Conservation (phyloP, 176 grass and related monocot species). For the Oryza meridionalis region DNA sequence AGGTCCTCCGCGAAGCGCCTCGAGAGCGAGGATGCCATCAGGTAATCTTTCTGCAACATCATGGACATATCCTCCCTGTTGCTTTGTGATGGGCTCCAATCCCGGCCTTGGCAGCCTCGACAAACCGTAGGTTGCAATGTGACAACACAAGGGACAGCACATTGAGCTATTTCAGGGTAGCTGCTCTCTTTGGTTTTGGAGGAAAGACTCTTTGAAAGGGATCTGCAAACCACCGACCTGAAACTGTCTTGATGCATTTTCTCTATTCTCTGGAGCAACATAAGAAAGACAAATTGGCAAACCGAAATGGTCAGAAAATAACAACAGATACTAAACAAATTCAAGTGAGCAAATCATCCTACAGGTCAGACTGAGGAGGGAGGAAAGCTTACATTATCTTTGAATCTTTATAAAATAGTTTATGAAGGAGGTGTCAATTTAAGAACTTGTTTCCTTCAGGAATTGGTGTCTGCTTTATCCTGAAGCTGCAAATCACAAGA, state of each 20-base stretch:
- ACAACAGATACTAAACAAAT: constrained; percentile 15
- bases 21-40: constrained; percentile 52
- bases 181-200: constrained; percentile 48
- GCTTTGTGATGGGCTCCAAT: constrained; percentile 31
- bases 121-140: constrained; percentile 50
- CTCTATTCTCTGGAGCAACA: constrained; percentile 36
- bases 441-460: constrained; percentile 19
- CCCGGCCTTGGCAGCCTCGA: constrained; percentile 37
- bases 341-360: constrained; percentile 23
- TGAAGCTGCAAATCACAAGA: constrained; percentile 10
- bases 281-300: constrained; percentile 5
- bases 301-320: constrained; percentile 46
- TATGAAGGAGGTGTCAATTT: background rate
- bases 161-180: constrained; percentile 34
- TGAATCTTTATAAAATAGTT: background rate
- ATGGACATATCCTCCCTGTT: constrained; percentile 52
- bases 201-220: constrained; percentile 66
- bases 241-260: constrained; percentile 84
- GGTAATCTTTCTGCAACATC: constrained; percentile 42
- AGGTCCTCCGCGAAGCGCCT: constrained; percentile 72
- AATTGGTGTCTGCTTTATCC: constrained; percentile 2
- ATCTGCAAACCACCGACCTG: constrained; percentile 83
- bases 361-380: constrained; percentile 9
- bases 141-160: constrained; percentile 37
- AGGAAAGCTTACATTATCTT: constrained; percentile 45